A percentile compares a stretch with the other conserved stretches of the same genome.
These are phyloP conservation scores for Triticum timopheevii DNA, from an alignment of 176 grass and related monocot species.

Conservation along the genomic window DNA sequence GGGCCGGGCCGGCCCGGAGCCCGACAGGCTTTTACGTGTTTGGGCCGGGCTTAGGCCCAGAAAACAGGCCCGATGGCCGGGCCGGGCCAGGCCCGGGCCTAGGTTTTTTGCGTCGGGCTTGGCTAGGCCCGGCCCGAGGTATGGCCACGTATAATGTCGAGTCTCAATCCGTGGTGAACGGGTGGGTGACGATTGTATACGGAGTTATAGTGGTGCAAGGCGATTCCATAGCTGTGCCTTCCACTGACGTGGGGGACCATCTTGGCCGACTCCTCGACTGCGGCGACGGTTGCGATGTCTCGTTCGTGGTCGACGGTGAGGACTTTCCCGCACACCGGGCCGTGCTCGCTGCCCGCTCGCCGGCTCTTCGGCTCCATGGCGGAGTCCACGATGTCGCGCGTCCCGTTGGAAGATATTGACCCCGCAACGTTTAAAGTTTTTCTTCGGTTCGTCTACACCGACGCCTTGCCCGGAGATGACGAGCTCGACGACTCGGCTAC, in stretches of 20 bases:
- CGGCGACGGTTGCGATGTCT: not conserved
- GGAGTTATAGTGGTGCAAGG: not conserved
- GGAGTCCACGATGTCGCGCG: not conserved
- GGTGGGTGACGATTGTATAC: not conserved
- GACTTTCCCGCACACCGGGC: conserved; percentile 17
- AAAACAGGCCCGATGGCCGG: no score
- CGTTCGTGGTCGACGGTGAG: not conserved
- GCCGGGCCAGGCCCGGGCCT: no score
- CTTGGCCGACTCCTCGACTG: not conserved
- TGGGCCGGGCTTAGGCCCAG: no score
- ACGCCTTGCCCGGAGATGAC: conserved; percentile 9
- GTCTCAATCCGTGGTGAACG: not conserved
- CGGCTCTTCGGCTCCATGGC: conserved; percentile 32
- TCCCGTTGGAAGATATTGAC: conserved; percentile 23
- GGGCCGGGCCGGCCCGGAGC: no score
- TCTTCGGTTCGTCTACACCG: conserved; percentile 51
- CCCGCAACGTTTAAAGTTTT: conserved; percentile 31
- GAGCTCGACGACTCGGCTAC: not conserved
- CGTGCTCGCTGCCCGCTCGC: conserved; percentile 25
- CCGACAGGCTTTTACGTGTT: no score
- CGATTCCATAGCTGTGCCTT: not conserved
- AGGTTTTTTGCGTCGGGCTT: no score
- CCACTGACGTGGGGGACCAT: not conserved
- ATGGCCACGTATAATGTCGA: not conserved
- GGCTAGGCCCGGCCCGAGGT: no score